A percentile compares a stretch with the other conserved stretches of the same genome.
These are phyloP conservation scores for Dichotomocladium elegans DNA, from an alignment of 371 early-diverging fungal species.

Conservation along the genomic window DNA sequence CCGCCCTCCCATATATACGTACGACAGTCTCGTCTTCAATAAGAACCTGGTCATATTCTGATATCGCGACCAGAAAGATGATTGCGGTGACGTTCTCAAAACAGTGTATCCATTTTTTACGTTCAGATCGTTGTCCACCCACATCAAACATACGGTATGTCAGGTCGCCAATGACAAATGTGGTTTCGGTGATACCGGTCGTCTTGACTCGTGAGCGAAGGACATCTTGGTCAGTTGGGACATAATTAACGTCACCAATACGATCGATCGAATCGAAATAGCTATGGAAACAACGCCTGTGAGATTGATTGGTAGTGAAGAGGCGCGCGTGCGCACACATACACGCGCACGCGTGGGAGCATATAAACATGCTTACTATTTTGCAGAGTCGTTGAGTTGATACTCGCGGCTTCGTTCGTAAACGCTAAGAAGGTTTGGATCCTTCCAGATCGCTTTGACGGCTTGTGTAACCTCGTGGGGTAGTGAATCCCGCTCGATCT, in stretches of 20 bases:
- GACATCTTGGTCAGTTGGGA: conserved; percentile 86
- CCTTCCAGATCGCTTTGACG: conserved; percentile 76
- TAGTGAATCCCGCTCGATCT: conserved; percentile 75
- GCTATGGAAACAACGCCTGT: conserved; percentile 25
- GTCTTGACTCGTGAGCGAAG: conserved; percentile 81
- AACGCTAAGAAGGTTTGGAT: conserved; percentile 72
- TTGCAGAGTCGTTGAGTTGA: conserved; percentile 85
- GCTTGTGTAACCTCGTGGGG: conserved; percentile 73
- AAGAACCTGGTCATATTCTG: conserved; percentile 90
- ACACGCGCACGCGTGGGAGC: neutral
- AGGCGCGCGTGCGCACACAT: neutral
- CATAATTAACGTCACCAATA: conserved; percentile 68
- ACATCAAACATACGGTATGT: conserved; percentile 91
- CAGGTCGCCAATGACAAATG: conserved; percentile 78
- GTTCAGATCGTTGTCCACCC: conserved; percentile 86
- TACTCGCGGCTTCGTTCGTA: conserved; percentile 79
- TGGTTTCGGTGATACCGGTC: conserved; percentile 85
- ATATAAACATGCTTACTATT: conserved; percentile 55
- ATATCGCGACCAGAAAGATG: conserved; percentile 87
- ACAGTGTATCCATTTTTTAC: conserved; percentile 93
- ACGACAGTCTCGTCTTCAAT: conserved; percentile 90
- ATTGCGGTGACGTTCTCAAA: conserved; percentile 93
- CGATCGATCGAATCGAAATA: conserved; percentile 94
- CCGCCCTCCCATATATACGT: no score
- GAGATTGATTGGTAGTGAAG: no score